Evolutionary conservation across 345 rosid species (phyloP).

Genomic region (Eucalyptus virginea): DNA sequence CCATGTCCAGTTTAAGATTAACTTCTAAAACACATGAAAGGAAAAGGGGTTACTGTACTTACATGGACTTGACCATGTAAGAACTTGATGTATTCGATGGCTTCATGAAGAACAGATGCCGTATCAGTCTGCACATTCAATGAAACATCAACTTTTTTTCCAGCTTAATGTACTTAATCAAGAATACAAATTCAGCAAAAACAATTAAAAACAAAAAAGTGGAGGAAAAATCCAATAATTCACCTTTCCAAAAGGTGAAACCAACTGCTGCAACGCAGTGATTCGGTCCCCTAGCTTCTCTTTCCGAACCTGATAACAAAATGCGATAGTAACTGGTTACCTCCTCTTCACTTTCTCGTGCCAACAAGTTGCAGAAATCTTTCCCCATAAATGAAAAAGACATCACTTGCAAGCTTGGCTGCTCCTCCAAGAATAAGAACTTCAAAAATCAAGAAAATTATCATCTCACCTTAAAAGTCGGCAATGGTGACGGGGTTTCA

Average conservation of each 20-base stretch:
- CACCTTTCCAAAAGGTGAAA: slow-evolving; percentile 99
- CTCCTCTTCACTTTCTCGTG: neutral
- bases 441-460: neutral
- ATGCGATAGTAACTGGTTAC: neutral
- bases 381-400: neutral
- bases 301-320: slow-evolving; percentile 58
- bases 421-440: neutral
- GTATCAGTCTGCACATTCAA: slow-evolving; percentile 70
- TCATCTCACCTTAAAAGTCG: slow-evolving; percentile 68
- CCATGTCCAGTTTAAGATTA: neutral
- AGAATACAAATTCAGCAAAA: neutral
- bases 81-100: slow-evolving; percentile 76
- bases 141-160: neutral
- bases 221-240: neutral
- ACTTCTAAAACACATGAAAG: neutral
- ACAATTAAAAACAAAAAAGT: neutral
- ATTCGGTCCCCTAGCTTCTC: slow-evolving; percentile 98
- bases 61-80: slow-evolving; percentile 79
- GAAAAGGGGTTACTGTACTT: neutral
- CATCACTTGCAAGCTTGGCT: neutral
- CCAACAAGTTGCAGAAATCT: neutral
- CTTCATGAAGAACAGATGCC: slow-evolving; percentile 93
- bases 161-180: neutral
- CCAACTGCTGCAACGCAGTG: slow-evolving; percentile 95
- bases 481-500: slow-evolving; percentile 66